A percentile compares a stretch with the other conserved stretches of the same genome.
These are phyloP conservation scores for Pontederia crassipes DNA, from an alignment of 176 grass and related monocot species.

Conservation along the genomic window DNA sequence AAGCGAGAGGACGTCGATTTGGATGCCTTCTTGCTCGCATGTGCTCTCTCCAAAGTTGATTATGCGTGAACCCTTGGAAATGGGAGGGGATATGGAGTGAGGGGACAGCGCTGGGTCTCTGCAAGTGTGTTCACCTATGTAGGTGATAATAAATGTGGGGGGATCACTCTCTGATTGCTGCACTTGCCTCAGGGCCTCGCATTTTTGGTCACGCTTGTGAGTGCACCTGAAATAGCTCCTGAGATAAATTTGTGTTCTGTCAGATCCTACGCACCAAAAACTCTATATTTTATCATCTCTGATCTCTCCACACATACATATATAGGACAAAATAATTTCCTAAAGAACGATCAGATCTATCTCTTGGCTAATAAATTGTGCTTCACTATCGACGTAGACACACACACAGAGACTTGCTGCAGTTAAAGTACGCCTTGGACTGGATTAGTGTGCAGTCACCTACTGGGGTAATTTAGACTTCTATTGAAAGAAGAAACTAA, in stretches of 20 bases:
- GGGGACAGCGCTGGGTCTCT: slow-evolving; percentile 21
- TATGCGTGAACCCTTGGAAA: slow-evolving; percentile 11
- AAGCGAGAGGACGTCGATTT: slow-evolving; percentile 5
- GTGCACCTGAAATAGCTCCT: slow-evolving; percentile 90
- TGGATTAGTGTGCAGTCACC: too few species aligned
- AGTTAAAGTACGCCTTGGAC: too few species aligned
- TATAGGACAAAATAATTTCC: too few species aligned
- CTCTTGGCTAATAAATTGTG: too few species aligned
- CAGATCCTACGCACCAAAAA: too few species aligned
- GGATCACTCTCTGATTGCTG: slow-evolving; percentile 51
- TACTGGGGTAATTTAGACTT: too few species aligned
- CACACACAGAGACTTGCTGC: too few species aligned
- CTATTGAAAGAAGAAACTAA: too few species aligned
- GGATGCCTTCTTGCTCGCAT: background rate
- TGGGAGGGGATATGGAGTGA: slow-evolving; percentile 2
- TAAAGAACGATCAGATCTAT: too few species aligned
- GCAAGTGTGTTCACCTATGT: slow-evolving; percentile 78
- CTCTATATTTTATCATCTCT: too few species aligned
- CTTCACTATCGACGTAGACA: too few species aligned
- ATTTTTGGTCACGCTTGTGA: slow-evolving; percentile 68
- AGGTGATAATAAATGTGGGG: slow-evolving; percentile 28
- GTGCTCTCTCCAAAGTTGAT: slow-evolving; percentile 38
- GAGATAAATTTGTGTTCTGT: background rate
- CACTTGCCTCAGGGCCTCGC: slow-evolving; percentile 48
- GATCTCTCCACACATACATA: too few species aligned